Evolutionary conservation across 768 basidiomycete genomes (phyloP).

Genomic region (Favolaschia claudopus): DNA sequence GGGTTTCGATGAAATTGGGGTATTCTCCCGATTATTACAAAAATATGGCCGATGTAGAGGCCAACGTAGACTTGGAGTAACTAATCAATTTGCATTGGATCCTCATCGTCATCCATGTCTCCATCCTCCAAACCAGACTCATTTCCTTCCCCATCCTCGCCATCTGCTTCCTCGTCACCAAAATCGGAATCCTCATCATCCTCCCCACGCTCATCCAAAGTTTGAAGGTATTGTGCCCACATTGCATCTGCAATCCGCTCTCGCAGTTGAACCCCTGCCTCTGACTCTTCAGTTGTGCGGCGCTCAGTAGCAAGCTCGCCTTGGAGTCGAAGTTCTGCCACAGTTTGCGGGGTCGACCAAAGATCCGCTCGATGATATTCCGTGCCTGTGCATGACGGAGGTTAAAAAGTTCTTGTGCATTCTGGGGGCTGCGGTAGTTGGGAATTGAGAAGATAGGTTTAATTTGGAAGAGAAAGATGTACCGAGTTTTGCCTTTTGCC

Average conservation of each 20-base stretch:
- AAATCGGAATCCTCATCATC: background rate
- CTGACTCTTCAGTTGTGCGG: background rate
- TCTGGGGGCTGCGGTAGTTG: slow-evolving; percentile 2
- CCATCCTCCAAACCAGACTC: background rate
- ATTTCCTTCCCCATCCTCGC: background rate
- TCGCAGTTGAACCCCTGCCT: background rate
- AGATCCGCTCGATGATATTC: slow-evolving; percentile 22
- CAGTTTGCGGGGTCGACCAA: slow-evolving; percentile 4
- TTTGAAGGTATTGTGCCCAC: slow-evolving; percentile 12
- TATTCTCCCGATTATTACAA: background rate
- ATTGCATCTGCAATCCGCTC: slow-evolving; percentile 11
- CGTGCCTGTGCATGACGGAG: slow-evolving; percentile 26
- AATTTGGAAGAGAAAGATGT: background rate
- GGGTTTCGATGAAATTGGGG: background rate
- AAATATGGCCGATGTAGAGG: background rate
- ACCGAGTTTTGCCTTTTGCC: slow-evolving; percentile 20
- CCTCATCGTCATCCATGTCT: background rate
- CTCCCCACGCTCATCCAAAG: background rate
- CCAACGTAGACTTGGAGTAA: background rate
- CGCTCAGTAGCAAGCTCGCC: slow-evolving; percentile 12
- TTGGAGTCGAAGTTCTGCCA: slow-evolving; percentile 2
- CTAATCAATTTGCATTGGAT: slow-evolving; percentile 5
- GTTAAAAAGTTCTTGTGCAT: slow-evolving; percentile 21
- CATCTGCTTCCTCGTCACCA: background rate
- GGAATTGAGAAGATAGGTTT: background rate